A percentile compares a stretch with the other conserved stretches of the same genome.
Evolutionary conservation across 1,284 basidiomycete genomes (phyloP).

Genomic region (Lentinula novae-zelandiae): DNA sequence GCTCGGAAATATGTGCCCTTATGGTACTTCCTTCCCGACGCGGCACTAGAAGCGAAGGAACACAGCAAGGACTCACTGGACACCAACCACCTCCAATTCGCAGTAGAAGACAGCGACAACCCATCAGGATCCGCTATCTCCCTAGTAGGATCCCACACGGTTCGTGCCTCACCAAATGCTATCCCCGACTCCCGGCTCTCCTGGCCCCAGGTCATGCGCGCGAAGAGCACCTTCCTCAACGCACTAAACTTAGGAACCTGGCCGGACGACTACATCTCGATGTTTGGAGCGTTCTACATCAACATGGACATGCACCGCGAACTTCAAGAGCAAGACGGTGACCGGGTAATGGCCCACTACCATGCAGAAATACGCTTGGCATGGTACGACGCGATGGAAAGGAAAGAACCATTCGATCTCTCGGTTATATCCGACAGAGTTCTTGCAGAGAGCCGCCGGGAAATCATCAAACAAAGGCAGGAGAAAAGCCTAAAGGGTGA

Average conservation of each 20-base stretch:
- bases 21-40: background rate
- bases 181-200: background rate
- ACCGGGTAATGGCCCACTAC: slow-evolving; percentile 1
- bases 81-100: background rate
- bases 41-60: background rate
- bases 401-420: slow-evolving; percentile 1
- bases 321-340: background rate
- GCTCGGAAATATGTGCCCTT: background rate
- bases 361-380: background rate
- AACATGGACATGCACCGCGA: slow-evolving; percentile 9
- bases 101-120: background rate
- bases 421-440: background rate
- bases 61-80: background rate
- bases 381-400: background rate
- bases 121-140: too few relatives aligned
- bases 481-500: too few relatives aligned
- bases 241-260: background rate
- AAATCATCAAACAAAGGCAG: background rate
- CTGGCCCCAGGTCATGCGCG: background rate
- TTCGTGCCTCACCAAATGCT: background rate
- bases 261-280: background rate
- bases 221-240: background rate
- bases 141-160: background rate
- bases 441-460: background rate
- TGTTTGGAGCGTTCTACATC: slow-evolving; percentile 1